These are phyloP conservation scores for Kregervanrija delftensis DNA, from an alignment of 805 yeast species.

Conservation along the genomic window DNA sequence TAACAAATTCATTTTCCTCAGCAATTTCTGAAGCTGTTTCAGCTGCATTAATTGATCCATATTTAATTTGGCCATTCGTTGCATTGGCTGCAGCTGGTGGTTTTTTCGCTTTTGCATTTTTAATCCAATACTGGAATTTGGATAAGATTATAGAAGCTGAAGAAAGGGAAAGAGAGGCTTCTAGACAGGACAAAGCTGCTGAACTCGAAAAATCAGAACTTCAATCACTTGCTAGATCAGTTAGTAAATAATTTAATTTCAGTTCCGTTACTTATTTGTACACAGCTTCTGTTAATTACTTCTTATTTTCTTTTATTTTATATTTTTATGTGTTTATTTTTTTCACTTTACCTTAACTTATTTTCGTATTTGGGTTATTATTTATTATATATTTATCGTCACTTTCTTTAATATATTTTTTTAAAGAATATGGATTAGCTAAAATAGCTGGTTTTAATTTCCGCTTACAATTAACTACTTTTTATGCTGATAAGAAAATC, in stretches of 20 bases:
- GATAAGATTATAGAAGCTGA: constrained; percentile 23
- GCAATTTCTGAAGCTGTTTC: constrained; percentile 39
- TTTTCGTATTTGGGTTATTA: background rate
- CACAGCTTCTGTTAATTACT: background rate
- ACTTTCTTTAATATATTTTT: background rate
- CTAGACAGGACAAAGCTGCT: background rate
- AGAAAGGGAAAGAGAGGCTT: constrained; percentile 12
- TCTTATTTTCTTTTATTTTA: background rate
- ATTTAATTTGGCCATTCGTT: constrained; percentile 36
- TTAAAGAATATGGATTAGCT: no score
- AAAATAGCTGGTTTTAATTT: no score
- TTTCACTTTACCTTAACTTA: background rate
- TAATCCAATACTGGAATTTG: constrained; percentile 26
- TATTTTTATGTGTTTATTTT: background rate
- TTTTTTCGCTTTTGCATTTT: constrained; percentile 25
- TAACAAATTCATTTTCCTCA: constrained; percentile 39
- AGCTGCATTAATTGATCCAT: constrained; percentile 34
- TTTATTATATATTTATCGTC: background rate
- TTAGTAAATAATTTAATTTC: constrained; percentile 5
- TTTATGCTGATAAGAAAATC: no score
- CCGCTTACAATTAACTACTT: no score
- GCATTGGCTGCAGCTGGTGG: constrained; percentile 33
- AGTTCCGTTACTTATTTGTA: background rate
- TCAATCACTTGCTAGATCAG: constrained; percentile 5
- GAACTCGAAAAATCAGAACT: constrained; percentile 4